A percentile compares a stretch with the other conserved stretches of the same genome.
Evolutionary conservation across 1,284 basidiomycete species (phyloP).

Genomic region (Albatrellus sp.): DNA sequence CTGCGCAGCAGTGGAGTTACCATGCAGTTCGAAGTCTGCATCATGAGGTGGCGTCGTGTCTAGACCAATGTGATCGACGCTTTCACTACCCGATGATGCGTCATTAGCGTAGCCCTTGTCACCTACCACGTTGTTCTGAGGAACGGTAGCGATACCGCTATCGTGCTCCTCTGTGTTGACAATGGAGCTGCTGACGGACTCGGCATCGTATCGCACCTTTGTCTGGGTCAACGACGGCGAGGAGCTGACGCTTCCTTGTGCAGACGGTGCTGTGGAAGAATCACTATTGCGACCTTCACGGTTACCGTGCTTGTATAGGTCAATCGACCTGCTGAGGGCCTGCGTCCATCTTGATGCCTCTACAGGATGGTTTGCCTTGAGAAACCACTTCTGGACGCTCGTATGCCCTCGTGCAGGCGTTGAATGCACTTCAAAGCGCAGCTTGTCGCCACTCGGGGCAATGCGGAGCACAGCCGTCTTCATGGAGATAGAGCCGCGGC

Average conservation of each 20-base stretch:
- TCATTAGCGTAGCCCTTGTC: constrained; percentile 25
- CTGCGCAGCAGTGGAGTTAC: constrained; percentile 68
- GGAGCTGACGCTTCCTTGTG: too few relatives aligned
- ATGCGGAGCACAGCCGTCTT: constrained; percentile 60
- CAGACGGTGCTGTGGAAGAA: constrained; percentile 4
- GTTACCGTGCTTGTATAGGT: constrained; percentile 34
- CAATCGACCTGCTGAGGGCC: constrained; percentile 63
- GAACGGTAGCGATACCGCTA: constrained; percentile 1
- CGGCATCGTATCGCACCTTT: constrained; percentile 7
- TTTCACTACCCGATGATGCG: constrained; percentile 15
- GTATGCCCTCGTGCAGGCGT: constrained; percentile 34
- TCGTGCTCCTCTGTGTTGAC: constrained; percentile 11
- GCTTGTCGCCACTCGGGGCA: constrained; percentile 39
- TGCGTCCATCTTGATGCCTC: constrained; percentile 85
- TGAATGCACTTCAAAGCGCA: constrained; percentile 79
- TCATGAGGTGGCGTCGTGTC: constrained; percentile 48
- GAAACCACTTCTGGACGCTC: constrained; percentile 69
- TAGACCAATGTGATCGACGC: constrained; percentile 23
- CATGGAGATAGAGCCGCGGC: constrained; percentile 85
- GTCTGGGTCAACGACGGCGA: not conserved
- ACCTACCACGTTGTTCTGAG: constrained; percentile 11
- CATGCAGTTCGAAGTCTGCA: constrained; percentile 59
- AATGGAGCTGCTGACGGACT: constrained; percentile 11
- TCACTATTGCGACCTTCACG: constrained; percentile 8
- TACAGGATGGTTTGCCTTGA: constrained; percentile 84